A percentile compares a stretch with the other conserved stretches of the same genome.
Evolutionary conservation across 768 basidiomycete species (phyloP).

Genomic region (Aureoboletus auriporus): DNA sequence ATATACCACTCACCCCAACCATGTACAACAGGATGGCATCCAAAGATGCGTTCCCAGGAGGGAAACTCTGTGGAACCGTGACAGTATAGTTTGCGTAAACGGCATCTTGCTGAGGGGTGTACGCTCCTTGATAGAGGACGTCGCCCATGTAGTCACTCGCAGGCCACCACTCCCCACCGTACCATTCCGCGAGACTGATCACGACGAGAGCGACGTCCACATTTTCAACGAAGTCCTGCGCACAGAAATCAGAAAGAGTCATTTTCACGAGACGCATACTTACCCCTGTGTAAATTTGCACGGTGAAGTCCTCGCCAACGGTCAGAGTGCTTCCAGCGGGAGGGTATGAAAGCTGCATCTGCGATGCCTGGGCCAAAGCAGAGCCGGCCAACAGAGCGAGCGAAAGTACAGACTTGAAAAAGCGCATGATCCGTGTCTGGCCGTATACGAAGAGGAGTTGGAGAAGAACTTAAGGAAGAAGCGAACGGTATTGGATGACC

Average conservation of each 20-base stretch:
- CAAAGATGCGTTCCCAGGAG: constrained; percentile 31
- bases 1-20: constrained; percentile 34
- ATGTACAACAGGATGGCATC: constrained; percentile 35
- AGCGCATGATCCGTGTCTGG: constrained; percentile 10
- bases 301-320: constrained; percentile 2
- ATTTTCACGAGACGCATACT: background rate
- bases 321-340: constrained; percentile 1
- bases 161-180: constrained; percentile 17
- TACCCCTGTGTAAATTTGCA: constrained; percentile 10
- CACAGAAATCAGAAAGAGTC: background rate
- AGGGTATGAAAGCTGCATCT: constrained; percentile 2
- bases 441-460: too few species aligned
- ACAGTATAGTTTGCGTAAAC: constrained; percentile 33
- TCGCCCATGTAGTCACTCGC: constrained; percentile 24
- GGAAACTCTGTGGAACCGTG: constrained; percentile 22
- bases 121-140: constrained; percentile 34
- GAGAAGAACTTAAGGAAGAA: background rate
- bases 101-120: constrained; percentile 16
- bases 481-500: background rate
- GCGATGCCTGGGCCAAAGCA: constrained; percentile 7
- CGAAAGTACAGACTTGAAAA: constrained; percentile 12
- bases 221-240: constrained; percentile 19
- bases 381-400: constrained; percentile 10
- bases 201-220: constrained; percentile 27
- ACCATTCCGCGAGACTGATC: constrained; percentile 30